A percentile compares a stretch with the other conserved stretches of the same genome.
Conservation (phyloP, 257 asterid genomes). For the Solanum clarkiae region DNA sequence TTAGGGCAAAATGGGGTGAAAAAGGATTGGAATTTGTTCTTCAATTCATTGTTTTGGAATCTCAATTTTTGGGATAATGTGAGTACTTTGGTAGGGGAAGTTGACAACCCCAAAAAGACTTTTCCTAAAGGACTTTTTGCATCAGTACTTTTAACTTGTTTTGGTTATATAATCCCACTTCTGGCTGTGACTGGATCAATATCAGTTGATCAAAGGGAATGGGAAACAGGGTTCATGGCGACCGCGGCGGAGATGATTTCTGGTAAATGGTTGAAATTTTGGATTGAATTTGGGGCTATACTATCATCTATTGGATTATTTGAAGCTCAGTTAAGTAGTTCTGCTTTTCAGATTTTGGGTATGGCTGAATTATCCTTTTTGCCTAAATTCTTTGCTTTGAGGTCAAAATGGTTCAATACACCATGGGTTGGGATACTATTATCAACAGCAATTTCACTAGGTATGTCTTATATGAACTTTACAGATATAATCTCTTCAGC, state of each 20-base stretch:
- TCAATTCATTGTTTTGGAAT: conserved; percentile 69
- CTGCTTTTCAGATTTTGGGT: conserved; percentile 46
- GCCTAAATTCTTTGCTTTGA: conserved; percentile 24
- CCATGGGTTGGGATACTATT: conserved; percentile 63
- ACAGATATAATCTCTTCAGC: conserved; percentile 42
- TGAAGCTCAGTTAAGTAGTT: conserved; percentile 64
- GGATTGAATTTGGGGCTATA: conserved; percentile 67
- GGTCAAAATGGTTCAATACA: conserved; percentile 55
- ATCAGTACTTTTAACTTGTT: conserved; percentile 51
- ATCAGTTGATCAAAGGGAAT: conserved; percentile 36
- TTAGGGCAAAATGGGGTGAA: conserved; percentile 41
- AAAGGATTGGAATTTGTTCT: conserved; percentile 54
- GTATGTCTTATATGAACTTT: conserved; percentile 47
- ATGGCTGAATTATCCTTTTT: conserved; percentile 47
- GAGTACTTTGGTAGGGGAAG: conserved; percentile 70
- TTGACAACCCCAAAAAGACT: conserved; percentile 43
- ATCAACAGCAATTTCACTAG: conserved; percentile 40
- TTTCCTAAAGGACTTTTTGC: conserved; percentile 41
- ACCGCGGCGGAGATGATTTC: conserved; percentile 38
- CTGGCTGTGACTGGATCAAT: conserved; percentile 59
- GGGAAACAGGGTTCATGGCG: conserved; percentile 67
- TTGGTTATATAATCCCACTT: conserved; percentile 57
- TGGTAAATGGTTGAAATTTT: conserved; percentile 60
- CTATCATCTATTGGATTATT: conserved; percentile 46
- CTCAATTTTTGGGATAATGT: conserved; percentile 72